Evolutionary conservation across 495 filamentous ascomycete species (phyloP), one percentile per base, ranked within the genome.

Genomic region (Penicillium ucsense): DNA sequence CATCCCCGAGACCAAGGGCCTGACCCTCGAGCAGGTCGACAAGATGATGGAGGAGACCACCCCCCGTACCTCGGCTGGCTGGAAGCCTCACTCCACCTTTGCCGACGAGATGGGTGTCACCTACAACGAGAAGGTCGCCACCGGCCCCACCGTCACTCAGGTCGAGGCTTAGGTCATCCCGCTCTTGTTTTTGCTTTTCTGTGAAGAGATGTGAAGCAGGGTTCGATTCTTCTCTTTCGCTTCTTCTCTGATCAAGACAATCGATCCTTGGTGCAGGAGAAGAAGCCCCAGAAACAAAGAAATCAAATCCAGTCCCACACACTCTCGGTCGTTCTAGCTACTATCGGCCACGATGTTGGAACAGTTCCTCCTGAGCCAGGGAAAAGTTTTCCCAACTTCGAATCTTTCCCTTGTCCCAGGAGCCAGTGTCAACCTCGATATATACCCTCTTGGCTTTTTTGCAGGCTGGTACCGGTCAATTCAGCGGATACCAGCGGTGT

Each of bases 11-110:
- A 90, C 87, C 63, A 91, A 89, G 79, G 87, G 86, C 50, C 74
- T 94, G 12, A 83, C 85, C 11, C 84, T 92, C 40, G 88, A 94
- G 71, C 86, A 94, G 63, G 84, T 94, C 57, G 88, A 92, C 71
- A 78, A 80, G 68, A 89, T 91, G 88, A 78, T 94, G 74, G 87
- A 89, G 69, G 87, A 92, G 76, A 81, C 78, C 29, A 86, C 76
- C 7, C 84, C 88, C 8, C 75, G 84, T 10, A 85, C 80, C 27
- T 89, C 85, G n/a, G 65, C 76, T 63, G 75, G 73, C 57, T 92
- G 88, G 88, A 76, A 75, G 63, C 86, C 86, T 9, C 78, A 80
- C 58, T 70, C 71, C 48, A 92, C 87, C 47, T 90, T 85, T 53
- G 81, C 83, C 8, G 65, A 64, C 34, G 79, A 85, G 52, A 83